Evolutionary conservation across 1,139 yeast species (phyloP).

Genomic region (Hanseniaspora sp.): DNA sequence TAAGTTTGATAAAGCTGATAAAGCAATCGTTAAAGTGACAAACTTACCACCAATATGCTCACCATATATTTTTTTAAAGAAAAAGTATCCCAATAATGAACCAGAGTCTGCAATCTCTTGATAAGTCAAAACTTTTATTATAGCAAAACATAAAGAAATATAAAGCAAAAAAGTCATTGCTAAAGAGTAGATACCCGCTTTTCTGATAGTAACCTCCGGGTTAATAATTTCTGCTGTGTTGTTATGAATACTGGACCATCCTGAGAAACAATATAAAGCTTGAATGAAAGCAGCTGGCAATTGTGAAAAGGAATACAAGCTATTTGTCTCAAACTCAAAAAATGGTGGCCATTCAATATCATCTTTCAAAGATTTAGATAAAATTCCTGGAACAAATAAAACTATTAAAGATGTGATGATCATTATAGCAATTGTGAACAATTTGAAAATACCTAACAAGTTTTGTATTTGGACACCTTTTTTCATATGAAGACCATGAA

Average conservation of each 20-base stretch:
- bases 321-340: constrained; percentile 23
- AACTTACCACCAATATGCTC: constrained; percentile 41
- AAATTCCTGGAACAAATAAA: constrained; percentile 6
- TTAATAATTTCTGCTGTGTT: constrained; percentile 52
- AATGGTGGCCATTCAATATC: constrained; percentile 17
- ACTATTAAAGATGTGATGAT: constrained; percentile 34
- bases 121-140: constrained; percentile 43
- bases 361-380: constrained; percentile 1
- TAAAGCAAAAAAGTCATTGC: constrained; percentile 42
- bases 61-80: constrained; percentile 49
- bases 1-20: constrained; percentile 53
- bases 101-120: constrained; percentile 46
- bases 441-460: constrained; percentile 44
- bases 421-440: constrained; percentile 40
- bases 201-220: constrained; percentile 45
- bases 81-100: constrained; percentile 47
- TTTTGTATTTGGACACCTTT: constrained; percentile 49
- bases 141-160: constrained; percentile 44
- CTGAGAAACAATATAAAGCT: constrained; percentile 50
- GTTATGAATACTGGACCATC: constrained; percentile 56
- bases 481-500: constrained; percentile 46
- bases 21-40: constrained; percentile 45
- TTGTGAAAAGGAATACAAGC: constrained; percentile 34
- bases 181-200: constrained; percentile 52
- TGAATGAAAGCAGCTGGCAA: constrained; percentile 48